phyloP scores from a whole-genome alignment of 2,329 filamentous ascomycete genomes.

The Pestalotiopsis sp. region DNA sequence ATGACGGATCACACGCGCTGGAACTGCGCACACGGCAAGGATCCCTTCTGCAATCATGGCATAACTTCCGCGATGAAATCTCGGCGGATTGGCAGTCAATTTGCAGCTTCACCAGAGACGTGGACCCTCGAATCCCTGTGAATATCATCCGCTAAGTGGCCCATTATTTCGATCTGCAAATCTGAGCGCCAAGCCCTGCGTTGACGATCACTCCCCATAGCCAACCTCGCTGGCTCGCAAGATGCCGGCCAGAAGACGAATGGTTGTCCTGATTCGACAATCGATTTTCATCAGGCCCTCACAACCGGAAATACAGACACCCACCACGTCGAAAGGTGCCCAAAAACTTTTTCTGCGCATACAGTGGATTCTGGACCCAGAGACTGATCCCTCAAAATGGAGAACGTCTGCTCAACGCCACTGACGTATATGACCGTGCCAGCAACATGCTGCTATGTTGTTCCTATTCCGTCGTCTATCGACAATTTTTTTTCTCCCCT shows the following conservation, averaged over 20 bases:
- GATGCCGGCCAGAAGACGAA: not conserved
- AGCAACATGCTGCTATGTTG: not conserved
- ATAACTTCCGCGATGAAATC: not conserved
- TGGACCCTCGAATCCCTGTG: not conserved
- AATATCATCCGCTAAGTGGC: not conserved
- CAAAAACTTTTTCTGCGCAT: not conserved
- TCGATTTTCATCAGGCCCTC: not conserved
- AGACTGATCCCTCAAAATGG: not conserved
- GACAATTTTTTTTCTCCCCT: not conserved
- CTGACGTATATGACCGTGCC: constrained; percentile 4
- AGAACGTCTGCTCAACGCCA: not conserved
- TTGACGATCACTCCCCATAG: constrained; percentile 5
- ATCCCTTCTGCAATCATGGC: not conserved
- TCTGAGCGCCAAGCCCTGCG: not conserved
- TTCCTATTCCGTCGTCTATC: not conserved
- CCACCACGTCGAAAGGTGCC: not conserved
- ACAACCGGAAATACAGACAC: not conserved
- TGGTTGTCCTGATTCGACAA: not conserved
- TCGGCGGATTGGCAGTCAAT: not conserved
- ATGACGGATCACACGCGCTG: not conserved
- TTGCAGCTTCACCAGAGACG: not conserved
- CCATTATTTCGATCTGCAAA: constrained; percentile 3
- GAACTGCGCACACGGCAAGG: not conserved
- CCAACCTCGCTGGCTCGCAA: not conserved
- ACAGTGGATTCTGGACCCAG: not conserved